Conservation (phyloP, 148 eudicot species). For the Dysphania ambrosioides region DNA sequence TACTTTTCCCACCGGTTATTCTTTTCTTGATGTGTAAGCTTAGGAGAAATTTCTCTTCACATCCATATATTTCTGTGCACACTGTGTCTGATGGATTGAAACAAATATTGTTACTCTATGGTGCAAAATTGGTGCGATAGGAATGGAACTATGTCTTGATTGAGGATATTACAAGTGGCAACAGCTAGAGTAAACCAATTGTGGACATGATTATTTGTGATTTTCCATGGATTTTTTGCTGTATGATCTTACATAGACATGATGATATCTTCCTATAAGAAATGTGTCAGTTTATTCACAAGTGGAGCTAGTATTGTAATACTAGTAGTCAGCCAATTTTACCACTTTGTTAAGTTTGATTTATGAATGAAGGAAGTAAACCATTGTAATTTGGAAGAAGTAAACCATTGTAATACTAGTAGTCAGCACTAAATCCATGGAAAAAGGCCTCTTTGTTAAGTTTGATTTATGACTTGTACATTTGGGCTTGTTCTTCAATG, state of each 20-base stretch:
- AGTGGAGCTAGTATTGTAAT: background rate
- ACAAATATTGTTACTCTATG: too few relatives aligned
- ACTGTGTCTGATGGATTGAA: background rate
- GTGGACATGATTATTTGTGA: background rate
- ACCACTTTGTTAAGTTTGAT: background rate
- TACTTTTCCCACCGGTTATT: constrained; percentile 12
- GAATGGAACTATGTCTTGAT: background rate
- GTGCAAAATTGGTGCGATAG: background rate
- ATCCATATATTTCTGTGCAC: background rate
- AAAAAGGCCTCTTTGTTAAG: too few relatives aligned
- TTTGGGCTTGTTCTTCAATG: background rate
- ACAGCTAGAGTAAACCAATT: too few relatives aligned
- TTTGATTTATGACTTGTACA: constrained; percentile 1
- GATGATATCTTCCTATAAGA: too few relatives aligned
- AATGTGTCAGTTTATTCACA: too few relatives aligned
- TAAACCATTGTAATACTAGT: too few relatives aligned
- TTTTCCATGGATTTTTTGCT: background rate
- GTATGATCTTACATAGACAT: too few relatives aligned
- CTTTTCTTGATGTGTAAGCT: constrained; percentile 3
- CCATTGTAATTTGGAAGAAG: too few relatives aligned
- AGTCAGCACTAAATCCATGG: too few relatives aligned
- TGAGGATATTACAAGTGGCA: too few relatives aligned
- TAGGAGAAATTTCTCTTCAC: background rate
- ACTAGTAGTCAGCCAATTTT: background rate
- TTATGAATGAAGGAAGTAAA: too few relatives aligned